phyloP scores from a whole-genome alignment of 2,329 filamentous ascomycete species.

The Trichoderma brevicompactum region DNA sequence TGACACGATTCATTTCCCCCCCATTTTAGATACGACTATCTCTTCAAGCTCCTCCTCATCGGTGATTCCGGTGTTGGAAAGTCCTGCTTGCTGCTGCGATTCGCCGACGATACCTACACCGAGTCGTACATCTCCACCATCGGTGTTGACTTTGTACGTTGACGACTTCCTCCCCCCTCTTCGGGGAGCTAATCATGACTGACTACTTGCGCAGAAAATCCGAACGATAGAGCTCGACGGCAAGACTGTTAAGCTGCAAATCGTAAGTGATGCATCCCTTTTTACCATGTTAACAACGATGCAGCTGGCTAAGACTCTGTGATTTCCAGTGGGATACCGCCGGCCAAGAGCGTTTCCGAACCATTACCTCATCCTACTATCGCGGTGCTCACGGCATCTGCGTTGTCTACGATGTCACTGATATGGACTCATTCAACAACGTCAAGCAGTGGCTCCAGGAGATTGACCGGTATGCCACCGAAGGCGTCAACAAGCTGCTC shows the following conservation, averaged over 20 bases:
- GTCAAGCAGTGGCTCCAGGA: constrained; percentile 99
- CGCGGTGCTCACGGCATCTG: constrained; percentile 98
- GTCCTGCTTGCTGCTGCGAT: constrained; percentile 96
- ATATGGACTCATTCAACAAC: constrained; percentile 99
- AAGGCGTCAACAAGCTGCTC: constrained; percentile 98
- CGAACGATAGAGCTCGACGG: constrained; percentile 98
- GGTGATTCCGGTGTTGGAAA: constrained; percentile 99
- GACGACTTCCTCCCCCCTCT: not conserved
- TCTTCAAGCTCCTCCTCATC: constrained; percentile 99
- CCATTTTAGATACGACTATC: constrained; percentile 93
- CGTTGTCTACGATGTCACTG: constrained; percentile 99
- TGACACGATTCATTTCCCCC: constrained; percentile 31
- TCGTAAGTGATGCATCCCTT: constrained; percentile 64
- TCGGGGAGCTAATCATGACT: not conserved
- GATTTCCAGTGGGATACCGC: constrained; percentile 89
- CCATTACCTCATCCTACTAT: constrained; percentile 99
- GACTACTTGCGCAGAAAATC: constrained; percentile 75
- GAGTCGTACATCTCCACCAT: constrained; percentile 99
- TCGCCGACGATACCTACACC: constrained; percentile 98
- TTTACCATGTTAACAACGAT: not conserved
- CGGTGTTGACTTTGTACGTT: constrained; percentile 94
- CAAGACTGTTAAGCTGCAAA: constrained; percentile 99
- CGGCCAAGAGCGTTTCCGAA: constrained; percentile 98
- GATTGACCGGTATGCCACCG: constrained; percentile 98
- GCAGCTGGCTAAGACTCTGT: constrained; percentile 6